These are phyloP conservation scores for Nigrospora oryzae DNA, from an alignment of 2,329 filamentous ascomycete species.

Conservation along the genomic window DNA sequence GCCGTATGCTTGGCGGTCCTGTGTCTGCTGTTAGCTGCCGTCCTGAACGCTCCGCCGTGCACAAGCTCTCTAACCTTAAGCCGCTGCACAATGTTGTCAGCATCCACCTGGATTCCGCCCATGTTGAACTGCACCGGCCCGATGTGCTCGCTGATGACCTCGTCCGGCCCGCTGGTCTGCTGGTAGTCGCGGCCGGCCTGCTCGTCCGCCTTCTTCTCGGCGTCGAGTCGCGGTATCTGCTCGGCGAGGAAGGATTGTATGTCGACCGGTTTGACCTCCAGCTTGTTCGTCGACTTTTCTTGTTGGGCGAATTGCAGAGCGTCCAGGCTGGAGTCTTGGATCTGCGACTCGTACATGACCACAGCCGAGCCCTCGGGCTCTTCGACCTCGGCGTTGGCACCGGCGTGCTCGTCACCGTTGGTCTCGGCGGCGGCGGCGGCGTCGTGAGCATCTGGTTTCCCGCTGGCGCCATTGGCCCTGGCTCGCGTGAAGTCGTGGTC, in stretches of 20 bases:
- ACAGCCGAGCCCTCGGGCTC: slow-evolving; percentile 54
- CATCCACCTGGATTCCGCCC: slow-evolving; percentile 92
- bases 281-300: slow-evolving; percentile 30
- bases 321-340: slow-evolving; percentile 64
- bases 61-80: slow-evolving; percentile 59
- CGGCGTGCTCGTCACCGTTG: slow-evolving; percentile 15
- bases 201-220: slow-evolving; percentile 45
- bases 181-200: slow-evolving; percentile 27
- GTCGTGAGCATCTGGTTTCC: neutral
- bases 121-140: slow-evolving; percentile 97
- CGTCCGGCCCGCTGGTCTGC: slow-evolving; percentile 21
- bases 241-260: slow-evolving; percentile 69
- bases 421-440: slow-evolving; percentile 6
- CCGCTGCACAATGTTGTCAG: slow-evolving; percentile 83
- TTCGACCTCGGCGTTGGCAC: slow-evolving; percentile 16
- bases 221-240: slow-evolving; percentile 70
- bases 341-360: slow-evolving; percentile 68
- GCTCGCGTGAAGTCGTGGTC: slow-evolving; percentile 39
- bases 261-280: slow-evolving; percentile 62
- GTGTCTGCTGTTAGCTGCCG: slow-evolving; percentile 12
- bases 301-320: slow-evolving; percentile 46
- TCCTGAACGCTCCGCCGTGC: neutral
- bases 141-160: slow-evolving; percentile 67
- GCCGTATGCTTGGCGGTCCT: slow-evolving; percentile 50
- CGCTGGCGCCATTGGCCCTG: slow-evolving; percentile 13